phyloP scores from a whole-genome alignment of 148 eudicot genomes.

The Heliosperma pusillum region DNA sequence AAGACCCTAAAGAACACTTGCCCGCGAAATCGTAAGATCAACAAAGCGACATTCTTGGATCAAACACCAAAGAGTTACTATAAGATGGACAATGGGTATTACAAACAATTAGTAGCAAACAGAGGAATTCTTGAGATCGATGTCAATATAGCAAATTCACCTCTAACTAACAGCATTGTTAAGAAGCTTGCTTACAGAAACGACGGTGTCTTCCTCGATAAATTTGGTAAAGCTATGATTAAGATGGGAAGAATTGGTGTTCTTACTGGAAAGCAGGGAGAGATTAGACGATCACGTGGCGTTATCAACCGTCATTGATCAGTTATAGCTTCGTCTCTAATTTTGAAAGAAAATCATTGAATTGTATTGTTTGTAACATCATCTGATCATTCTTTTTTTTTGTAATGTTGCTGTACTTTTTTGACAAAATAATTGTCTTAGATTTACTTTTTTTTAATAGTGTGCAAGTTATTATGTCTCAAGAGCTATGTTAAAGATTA shows the following conservation, averaged over 20 bases:
- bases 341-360: too few relatives aligned
- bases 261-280: conserved; percentile 48
- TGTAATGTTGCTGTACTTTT: too few relatives aligned
- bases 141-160: conserved; percentile 42
- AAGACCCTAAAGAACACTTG: too few relatives aligned
- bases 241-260: conserved; percentile 54
- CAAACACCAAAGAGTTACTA: conserved; percentile 37
- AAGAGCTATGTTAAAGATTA: background rate
- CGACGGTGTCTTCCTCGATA: conserved; percentile 31
- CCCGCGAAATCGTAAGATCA: too few relatives aligned
- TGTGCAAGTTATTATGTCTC: too few relatives aligned
- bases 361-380: background rate
- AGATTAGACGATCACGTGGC: conserved; percentile 53
- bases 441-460: too few relatives aligned
- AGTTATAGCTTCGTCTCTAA: background rate
- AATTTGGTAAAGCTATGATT: conserved; percentile 60
- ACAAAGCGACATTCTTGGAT: too few relatives aligned
- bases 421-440: background rate
- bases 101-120: conserved; percentile 35
- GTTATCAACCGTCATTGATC: conserved; percentile 26
- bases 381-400: background rate
- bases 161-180: conserved; percentile 38
- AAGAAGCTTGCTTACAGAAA: conserved; percentile 30
- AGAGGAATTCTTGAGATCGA: conserved; percentile 52
- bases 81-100: conserved; percentile 45